phyloP scores from a whole-genome alignment of 2,329 filamentous ascomycete species.

The Fusarium keratoplasticum region DNA sequence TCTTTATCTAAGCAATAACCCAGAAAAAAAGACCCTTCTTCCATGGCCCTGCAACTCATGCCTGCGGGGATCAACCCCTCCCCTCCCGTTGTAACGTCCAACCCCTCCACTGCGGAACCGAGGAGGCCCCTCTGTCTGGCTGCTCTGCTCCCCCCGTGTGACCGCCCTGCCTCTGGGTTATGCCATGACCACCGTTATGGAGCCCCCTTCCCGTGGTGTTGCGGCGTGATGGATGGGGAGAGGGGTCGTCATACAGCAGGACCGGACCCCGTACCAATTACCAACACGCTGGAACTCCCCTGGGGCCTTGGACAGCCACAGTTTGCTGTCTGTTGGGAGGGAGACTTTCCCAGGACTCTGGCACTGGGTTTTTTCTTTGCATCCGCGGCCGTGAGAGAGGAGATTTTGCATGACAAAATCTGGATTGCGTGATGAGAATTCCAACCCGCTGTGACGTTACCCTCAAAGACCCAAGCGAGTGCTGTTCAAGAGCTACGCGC shows the following conservation, averaged over 20 bases:
- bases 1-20: neutral
- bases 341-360: neutral
- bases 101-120: slow-evolving; percentile 20
- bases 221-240: neutral
- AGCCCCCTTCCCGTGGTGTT: neutral
- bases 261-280: neutral
- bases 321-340: neutral
- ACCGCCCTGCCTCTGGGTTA: neutral
- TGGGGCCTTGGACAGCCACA: neutral
- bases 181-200: slow-evolving; percentile 3
- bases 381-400: neutral
- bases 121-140: slow-evolving; percentile 8
- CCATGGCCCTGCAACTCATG: neutral
- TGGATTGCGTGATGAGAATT: neutral
- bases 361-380: neutral
- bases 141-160: neutral
- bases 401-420: neutral
- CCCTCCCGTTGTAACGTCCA: neutral
- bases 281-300: neutral
- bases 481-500: neutral
- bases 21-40: neutral
- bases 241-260: neutral
- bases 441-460: neutral
- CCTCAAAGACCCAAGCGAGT: neutral
- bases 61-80: slow-evolving; percentile 5